Conservation (phyloP, 1,284 basidiomycete species). For the Ceratobasidium theobromae region DNA sequence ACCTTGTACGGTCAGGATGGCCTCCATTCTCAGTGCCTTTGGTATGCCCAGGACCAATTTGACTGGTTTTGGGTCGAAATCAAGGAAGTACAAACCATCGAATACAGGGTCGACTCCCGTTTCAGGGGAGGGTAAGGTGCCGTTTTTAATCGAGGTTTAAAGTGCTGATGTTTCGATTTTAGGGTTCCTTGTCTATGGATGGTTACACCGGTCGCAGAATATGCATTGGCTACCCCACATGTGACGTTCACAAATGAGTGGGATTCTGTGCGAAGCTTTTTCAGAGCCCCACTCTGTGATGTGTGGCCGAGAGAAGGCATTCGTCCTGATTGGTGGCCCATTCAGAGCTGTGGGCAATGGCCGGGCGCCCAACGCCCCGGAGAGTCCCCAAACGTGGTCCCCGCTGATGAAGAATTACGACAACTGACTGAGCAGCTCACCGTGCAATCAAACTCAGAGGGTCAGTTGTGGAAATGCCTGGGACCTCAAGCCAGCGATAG, state of each 20-base stretch:
- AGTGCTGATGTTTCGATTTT: background rate
- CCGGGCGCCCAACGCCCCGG: background rate
- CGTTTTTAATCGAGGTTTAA: background rate
- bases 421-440: background rate
- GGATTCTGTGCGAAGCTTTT: background rate
- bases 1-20: background rate
- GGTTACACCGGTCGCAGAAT: background rate
- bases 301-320: background rate
- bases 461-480: background rate
- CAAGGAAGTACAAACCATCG: background rate
- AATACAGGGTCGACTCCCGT: background rate
- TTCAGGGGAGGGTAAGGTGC: constrained; percentile 4
- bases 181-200: background rate
- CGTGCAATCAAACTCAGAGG: background rate
- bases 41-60: constrained; percentile 7
- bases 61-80: constrained; percentile 6
- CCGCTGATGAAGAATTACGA: background rate
- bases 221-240: background rate
- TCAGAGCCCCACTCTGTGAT: background rate
- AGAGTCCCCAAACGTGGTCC: background rate
- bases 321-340: constrained; percentile 3
- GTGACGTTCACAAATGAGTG: background rate
- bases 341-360: background rate
- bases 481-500: background rate
- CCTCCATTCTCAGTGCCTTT: background rate